Evolutionary conservation across 148 eudicot genomes (phyloP).

Genomic region (Camellia lanceoleosa): DNA sequence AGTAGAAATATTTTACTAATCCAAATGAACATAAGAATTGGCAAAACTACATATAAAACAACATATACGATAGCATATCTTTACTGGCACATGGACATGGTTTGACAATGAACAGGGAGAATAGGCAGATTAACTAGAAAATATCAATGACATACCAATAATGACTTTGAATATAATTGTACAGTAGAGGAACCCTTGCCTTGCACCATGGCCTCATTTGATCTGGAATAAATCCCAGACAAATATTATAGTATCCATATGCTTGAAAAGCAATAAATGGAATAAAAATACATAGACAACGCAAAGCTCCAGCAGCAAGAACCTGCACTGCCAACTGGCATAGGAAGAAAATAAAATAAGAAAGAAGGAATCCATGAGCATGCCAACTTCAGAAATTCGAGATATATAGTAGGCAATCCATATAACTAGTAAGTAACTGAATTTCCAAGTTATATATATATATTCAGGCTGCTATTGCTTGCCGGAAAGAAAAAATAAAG

Average conservation of each 20-base stretch:
- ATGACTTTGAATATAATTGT: conserved; percentile 84
- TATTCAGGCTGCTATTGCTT: not conserved
- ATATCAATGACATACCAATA: conserved; percentile 65
- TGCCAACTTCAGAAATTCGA: not conserved
- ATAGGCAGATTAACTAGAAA: not conserved
- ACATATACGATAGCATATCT: not conserved
- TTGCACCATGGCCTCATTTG: conserved; percentile 91
- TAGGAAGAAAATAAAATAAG: conserved; percentile 8
- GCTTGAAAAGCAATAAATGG: conserved; percentile 88
- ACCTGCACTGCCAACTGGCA: conserved; percentile 56
- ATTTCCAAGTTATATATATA: not conserved
- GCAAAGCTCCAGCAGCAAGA: conserved; percentile 54
- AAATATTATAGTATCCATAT: conserved; percentile 76
- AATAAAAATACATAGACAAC: conserved; percentile 49
- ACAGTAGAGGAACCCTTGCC: conserved; percentile 67
- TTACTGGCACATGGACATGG: not conserved
- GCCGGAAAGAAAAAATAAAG: not conserved
- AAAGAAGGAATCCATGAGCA: conserved; percentile 5
- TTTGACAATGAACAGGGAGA: conserved; percentile 8
- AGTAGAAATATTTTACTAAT: not conserved
- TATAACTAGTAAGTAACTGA: not conserved
- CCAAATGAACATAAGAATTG: not conserved
- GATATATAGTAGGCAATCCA: not conserved
- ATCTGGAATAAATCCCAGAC: conserved; percentile 48
- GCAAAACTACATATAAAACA: not conserved